Evolutionary conservation across 1,284 basidiomycete species (phyloP).

Genomic region (Sporisorium scitamineum): DNA sequence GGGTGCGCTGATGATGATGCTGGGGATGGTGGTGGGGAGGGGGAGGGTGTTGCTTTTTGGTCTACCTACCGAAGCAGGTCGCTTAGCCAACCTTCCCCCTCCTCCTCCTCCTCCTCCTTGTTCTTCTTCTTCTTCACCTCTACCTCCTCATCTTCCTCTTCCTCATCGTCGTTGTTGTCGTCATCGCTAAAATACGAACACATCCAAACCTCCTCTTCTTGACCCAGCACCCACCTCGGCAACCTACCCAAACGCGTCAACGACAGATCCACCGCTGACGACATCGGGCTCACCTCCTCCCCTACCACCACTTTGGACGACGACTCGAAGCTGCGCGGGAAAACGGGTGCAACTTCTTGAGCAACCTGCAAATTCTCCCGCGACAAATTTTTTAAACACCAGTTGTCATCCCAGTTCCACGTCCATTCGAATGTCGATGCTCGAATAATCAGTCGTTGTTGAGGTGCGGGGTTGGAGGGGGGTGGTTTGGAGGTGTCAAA

Average conservation of each 20-base stretch:
- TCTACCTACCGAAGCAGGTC: no score
- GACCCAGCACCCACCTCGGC: background rate
- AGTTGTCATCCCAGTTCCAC: constrained; percentile 24
- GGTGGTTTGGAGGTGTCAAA: background rate
- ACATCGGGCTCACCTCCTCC: background rate
- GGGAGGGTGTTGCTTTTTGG: background rate
- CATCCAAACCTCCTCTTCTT: background rate
- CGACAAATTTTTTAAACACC: no score
- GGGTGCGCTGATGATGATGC: background rate
- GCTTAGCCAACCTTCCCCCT: no score
- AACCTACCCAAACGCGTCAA: background rate
- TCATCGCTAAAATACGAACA: background rate
- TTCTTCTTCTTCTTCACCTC: no score
- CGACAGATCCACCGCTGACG: background rate
- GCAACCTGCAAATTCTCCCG: constrained; percentile 7
- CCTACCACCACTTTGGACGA: background rate
- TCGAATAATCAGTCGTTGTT: background rate
- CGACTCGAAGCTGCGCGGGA: background rate
- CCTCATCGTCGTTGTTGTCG: background rate
- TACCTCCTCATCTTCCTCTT: no score
- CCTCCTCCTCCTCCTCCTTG: no score
- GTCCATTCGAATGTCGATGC: constrained; percentile 9
- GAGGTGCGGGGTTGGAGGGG: background rate
- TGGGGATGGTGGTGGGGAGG: background rate
- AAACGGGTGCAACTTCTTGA: constrained; percentile 11